Conservation (phyloP, 2,329 filamentous ascomycete genomes). For the Didymella exigua region DNA sequence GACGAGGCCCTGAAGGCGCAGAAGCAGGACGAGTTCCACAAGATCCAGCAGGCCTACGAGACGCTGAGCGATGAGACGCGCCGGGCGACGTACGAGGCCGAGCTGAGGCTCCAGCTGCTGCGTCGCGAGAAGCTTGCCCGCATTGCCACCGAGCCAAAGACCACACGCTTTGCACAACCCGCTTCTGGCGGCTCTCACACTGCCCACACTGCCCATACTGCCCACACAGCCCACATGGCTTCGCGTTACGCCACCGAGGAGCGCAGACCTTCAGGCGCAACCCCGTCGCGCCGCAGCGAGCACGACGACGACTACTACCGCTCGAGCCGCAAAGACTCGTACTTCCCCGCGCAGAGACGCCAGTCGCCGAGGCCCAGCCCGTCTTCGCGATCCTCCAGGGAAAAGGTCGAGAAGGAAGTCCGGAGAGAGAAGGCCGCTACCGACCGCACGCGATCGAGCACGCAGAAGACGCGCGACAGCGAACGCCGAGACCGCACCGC, state of each 20-base stretch:
- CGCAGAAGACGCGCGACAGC: conserved; percentile 36
- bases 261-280: conserved; percentile 31
- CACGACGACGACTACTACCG: conserved; percentile 49
- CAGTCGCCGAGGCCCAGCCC: conserved; percentile 32
- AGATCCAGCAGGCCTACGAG: conserved; percentile 92
- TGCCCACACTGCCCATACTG: conserved; percentile 23
- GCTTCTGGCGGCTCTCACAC: conserved; percentile 30
- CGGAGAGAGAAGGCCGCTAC: conserved; percentile 30
- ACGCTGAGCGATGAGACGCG: conserved; percentile 78
- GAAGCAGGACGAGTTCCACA: conserved; percentile 88
- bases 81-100: conserved; percentile 77
- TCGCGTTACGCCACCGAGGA: conserved; percentile 43
- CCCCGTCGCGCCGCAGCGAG: conserved; percentile 5
- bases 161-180: conserved; percentile 36
- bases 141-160: conserved; percentile 36
- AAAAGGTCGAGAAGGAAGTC: conserved; percentile 34
- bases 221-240: conserved; percentile 19
- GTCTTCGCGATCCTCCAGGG: conserved; percentile 31
- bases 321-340: conserved; percentile 43
- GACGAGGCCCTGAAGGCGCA: conserved; percentile 75
- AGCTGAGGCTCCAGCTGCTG: conserved; percentile 69
- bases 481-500: conserved; percentile 50
- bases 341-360: conserved; percentile 29
- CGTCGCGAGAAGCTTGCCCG: conserved; percentile 61
- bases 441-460: conserved; percentile 50